These are phyloP conservation scores for Keithomyces neogunnii DNA, from an alignment of 2,329 filamentous ascomycete species.

Conservation along the genomic window DNA sequence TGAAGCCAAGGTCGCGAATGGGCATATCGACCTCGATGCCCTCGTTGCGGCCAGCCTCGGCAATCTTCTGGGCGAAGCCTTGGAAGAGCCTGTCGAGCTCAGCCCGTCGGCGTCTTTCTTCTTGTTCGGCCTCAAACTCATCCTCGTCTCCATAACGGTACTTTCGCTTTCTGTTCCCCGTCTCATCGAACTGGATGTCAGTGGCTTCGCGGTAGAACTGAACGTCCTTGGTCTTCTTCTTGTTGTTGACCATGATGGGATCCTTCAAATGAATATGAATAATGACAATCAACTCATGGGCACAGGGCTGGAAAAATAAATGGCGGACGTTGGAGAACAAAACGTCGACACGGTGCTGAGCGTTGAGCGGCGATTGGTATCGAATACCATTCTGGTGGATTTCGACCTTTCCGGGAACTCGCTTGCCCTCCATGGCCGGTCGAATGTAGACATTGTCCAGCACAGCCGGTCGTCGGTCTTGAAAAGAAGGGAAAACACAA, in stretches of 20 bases:
- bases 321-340: slow-evolving; percentile 98
- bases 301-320: slow-evolving; percentile 96
- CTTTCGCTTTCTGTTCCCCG: slow-evolving; percentile 94
- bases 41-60: slow-evolving; percentile 86
- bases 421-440: slow-evolving; percentile 92
- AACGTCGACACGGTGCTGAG: slow-evolving; percentile 80
- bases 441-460: slow-evolving; percentile 94
- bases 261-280: slow-evolving; percentile 98
- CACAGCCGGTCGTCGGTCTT: slow-evolving; percentile 80
- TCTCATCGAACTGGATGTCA: slow-evolving; percentile 98
- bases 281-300: slow-evolving; percentile 92
- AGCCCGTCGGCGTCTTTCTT: slow-evolving; percentile 84
- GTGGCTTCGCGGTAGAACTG: slow-evolving; percentile 98
- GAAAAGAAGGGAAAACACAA: background rate
- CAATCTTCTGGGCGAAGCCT: slow-evolving; percentile 93
- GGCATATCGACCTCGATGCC: slow-evolving; percentile 92
- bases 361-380: slow-evolving; percentile 74
- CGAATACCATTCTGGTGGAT: slow-evolving; percentile 99
- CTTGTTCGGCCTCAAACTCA: slow-evolving; percentile 96
- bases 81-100: slow-evolving; percentile 95
- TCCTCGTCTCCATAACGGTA: slow-evolving; percentile 97
- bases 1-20: slow-evolving; percentile 92
- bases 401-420: slow-evolving; percentile 89
- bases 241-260: slow-evolving; percentile 93
- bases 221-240: slow-evolving; percentile 96